Evolutionary conservation across 805 yeast genomes (phyloP).

Genomic region (Candida chauliodis): DNA sequence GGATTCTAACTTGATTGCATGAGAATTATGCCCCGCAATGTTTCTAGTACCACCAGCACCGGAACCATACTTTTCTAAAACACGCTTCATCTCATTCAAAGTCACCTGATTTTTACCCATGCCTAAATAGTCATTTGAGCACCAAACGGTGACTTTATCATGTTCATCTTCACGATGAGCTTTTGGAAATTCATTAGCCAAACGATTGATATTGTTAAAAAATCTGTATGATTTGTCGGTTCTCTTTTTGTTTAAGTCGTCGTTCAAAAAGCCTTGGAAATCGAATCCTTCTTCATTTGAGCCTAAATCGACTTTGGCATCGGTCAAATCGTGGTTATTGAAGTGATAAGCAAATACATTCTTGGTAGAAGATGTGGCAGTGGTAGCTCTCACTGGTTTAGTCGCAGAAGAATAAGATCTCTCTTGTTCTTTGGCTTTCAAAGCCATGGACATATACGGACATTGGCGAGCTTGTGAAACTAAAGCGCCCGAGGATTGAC

Average conservation of each 20-base stretch:
- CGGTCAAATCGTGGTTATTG: conserved; percentile 23
- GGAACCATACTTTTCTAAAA: conserved; percentile 87
- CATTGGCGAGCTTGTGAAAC: conserved; percentile 65
- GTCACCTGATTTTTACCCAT: conserved; percentile 83
- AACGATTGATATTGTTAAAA: conserved; percentile 94
- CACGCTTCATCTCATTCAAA: conserved; percentile 68
- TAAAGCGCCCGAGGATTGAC: conserved; percentile 42
- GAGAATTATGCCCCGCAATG: conserved; percentile 94
- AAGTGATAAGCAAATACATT: conserved; percentile 30
- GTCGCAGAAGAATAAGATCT: conserved; percentile 48
- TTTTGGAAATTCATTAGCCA: conserved; percentile 88
- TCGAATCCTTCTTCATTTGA: conserved; percentile 59
- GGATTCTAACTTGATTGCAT: conserved; percentile 83
- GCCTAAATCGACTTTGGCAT: conserved; percentile 23
- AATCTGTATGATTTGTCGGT: conserved; percentile 89
- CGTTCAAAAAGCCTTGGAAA: conserved; percentile 64
- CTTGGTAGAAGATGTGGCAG: conserved; percentile 35
- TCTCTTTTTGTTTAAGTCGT: conserved; percentile 71
- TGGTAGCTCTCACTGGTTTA: conserved; percentile 28
- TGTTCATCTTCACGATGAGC: conserved; percentile 77
- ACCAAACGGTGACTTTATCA: conserved; percentile 97
- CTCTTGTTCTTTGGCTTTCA: conserved; percentile 39
- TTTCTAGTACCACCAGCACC: conserved; percentile 99
- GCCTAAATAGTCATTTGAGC: conserved; percentile 96
- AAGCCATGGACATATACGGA: conserved; percentile 89